Base-by-base conservation (phyloP, 495 filamentous ascomycete species). In the Penicillium macrosclerotiorum region DNA sequence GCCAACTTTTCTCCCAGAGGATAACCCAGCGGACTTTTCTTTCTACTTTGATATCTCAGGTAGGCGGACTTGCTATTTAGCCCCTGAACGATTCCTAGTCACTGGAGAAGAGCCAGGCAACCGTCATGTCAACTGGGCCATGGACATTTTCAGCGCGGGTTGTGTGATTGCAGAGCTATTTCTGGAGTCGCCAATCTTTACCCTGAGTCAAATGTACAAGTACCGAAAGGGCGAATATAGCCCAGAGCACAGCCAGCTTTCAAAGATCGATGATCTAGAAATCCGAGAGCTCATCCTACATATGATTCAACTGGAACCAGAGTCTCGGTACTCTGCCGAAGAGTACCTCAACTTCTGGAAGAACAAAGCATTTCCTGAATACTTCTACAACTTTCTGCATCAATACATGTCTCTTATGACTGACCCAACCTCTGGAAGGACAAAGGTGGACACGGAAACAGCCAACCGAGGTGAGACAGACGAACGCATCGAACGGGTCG, bases 91-190 rank as follows among this genome's bases (percentile, higher is more conserved):
- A 19, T 99, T 99, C 52, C 62, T 94, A 12, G 76, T 78, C 4
- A 74, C 84, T 2, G 84, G 82, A 2, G 79, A 88, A 54, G 77
- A 82, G 37, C 73, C 76, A 6, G 82, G 85, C 14, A 79, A 78
- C 17, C 77, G 78, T 46, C 58, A 72, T 24, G 72, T 90, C 32
- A 89, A 85, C 29, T 96, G 93, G 90, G 90, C 90, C 27, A 99
- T 99, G 94, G 94, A 99, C 62, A 86, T 99, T 20, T 99, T 99
- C 69, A 96, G 93, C 68, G 86, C 84, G 26, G 93, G 93, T 8
- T 99, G 94, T 59, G 94, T 97, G 16, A 95, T 99, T 55, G 94
- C 94, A 3, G 94, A 99, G 63, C 74, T 99, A 3, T 97, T 97
- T 52, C 78, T 96, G n/a, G 94, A 99, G 64, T 76, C 88, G 0